Conservation (phyloP, 116 monocot genomes). For the Zostera marina region DNA sequence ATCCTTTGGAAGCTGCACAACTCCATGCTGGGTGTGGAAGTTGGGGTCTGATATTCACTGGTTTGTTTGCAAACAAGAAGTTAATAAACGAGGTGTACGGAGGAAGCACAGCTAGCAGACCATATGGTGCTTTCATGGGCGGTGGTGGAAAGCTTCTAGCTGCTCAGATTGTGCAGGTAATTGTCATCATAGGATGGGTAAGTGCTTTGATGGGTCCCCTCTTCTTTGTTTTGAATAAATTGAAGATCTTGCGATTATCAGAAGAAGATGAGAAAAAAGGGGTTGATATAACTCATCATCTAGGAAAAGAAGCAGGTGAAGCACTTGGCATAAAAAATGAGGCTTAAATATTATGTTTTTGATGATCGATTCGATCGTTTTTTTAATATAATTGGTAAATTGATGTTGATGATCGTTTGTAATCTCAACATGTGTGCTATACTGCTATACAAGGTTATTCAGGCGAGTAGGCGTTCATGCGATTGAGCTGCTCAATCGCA, state of each 20-base stretch:
- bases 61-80: constrained; percentile 6
- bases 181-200: constrained; percentile 62
- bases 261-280: constrained; percentile 37
- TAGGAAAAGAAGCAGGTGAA: neutral
- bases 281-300: constrained; percentile 32
- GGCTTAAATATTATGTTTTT: no score
- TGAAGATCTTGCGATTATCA: constrained; percentile 39
- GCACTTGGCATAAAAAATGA: neutral
- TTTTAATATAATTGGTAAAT: no score
- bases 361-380: no score
- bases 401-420: no score
- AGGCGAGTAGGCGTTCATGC: no score
- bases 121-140: constrained; percentile 31
- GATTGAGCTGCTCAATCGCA: no score
- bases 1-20: constrained; percentile 14
- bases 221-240: constrained; percentile 24
- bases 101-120: neutral
- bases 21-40: constrained; percentile 10
- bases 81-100: constrained; percentile 8
- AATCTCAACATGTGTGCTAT: no score
- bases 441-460: no score
- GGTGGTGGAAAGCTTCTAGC: constrained; percentile 30
- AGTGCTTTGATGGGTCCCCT: constrained; percentile 64
- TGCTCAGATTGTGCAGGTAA: constrained; percentile 45
- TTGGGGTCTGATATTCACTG: constrained; percentile 14